Base-by-base conservation (phyloP, 345 rosid genomes). In the Hibiscus tridactylites region DNA sequence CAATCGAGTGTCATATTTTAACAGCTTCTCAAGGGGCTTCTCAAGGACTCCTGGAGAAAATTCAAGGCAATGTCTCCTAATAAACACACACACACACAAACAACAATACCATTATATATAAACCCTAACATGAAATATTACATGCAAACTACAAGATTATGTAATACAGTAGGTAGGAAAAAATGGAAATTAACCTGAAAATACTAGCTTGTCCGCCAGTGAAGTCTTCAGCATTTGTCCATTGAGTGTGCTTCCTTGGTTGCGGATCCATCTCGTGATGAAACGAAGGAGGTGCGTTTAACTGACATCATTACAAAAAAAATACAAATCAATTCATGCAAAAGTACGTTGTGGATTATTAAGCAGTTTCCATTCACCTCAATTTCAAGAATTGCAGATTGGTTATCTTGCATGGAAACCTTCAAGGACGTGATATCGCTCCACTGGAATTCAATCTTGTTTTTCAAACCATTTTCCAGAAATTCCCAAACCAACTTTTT, bases 401-500 rank as follows among this genome's bases (percentile, higher is more conserved):
- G 42, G 60, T 78, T 47, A 12, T 67, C 79, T 42, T 50, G 2
- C 16, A 28, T 6, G 24, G 8, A 19, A 11, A 46, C 56, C 49
- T 7, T 63, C 19, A 81, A 39, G 29, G 82, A 77, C 17, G 44
- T 49, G 28, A 84, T 71, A 56, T 84, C 82, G 69, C 52, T 35
- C 85, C 85, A 76, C 1, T 54, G 59, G 3, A 84, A 71, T 68
- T 84, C 85, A 0, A 84, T 75, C 80, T 88, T 88, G 56, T 73
- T 79, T 74, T 87, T 89, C 29, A 78, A 75, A 3, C 69, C 72
- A 0, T 68, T 9, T 13, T 72, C 70, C 49, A 88, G 75, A 44
- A 83, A 39, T 57, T 92, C 91, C 98, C 98, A 90, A 1, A 90
- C 85, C 75, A 90, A 60, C 72, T 75, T 90, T 56, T 79, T 79